Percentiles rank a stretch among this genome's conserved stretches.
Conservation (phyloP, 768 basidiomycete genomes). For the Boletellus ananiceps region DNA sequence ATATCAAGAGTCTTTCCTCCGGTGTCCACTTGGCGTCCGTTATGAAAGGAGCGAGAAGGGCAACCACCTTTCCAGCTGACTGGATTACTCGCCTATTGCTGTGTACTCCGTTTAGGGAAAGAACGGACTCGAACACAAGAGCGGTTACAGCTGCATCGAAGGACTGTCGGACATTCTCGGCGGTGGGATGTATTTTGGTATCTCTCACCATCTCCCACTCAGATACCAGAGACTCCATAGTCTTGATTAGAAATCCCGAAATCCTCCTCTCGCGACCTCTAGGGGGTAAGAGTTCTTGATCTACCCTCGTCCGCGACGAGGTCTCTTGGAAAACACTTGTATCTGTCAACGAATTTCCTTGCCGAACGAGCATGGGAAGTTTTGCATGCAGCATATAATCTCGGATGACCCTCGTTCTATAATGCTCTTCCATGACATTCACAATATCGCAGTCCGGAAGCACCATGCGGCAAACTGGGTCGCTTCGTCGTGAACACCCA, state of each 20-base stretch:
- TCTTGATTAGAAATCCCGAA: conserved; percentile 58
- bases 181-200: conserved; percentile 38
- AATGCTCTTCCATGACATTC: conserved; percentile 55
- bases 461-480: conserved; percentile 44
- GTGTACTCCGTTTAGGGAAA: conserved; percentile 60
- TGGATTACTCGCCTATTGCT: conserved; percentile 61
- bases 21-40: conserved; percentile 46
- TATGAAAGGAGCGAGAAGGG: conserved; percentile 41
- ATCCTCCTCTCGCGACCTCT: conserved; percentile 56
- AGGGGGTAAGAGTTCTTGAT: conserved; percentile 41
- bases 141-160: conserved; percentile 67
- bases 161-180: conserved; percentile 59
- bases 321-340: conserved; percentile 2
- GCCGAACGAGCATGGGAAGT: conserved; percentile 42
- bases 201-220: conserved; percentile 47
- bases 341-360: conserved; percentile 4
- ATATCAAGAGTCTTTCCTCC: conserved; percentile 60
- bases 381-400: conserved; percentile 66
- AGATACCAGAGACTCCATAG: conserved; percentile 45
- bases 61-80: conserved; percentile 50
- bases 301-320: conserved; percentile 7
- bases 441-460: conserved; percentile 71
- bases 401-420: conserved; percentile 53
- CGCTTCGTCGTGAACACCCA: conserved; percentile 43
- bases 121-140: conserved; percentile 63